Percentiles rank a stretch among this genome's conserved stretches.
These are phyloP conservation scores for Monosporozyma servazzii DNA, from an alignment of 805 yeast genomes.

Conservation along the genomic window DNA sequence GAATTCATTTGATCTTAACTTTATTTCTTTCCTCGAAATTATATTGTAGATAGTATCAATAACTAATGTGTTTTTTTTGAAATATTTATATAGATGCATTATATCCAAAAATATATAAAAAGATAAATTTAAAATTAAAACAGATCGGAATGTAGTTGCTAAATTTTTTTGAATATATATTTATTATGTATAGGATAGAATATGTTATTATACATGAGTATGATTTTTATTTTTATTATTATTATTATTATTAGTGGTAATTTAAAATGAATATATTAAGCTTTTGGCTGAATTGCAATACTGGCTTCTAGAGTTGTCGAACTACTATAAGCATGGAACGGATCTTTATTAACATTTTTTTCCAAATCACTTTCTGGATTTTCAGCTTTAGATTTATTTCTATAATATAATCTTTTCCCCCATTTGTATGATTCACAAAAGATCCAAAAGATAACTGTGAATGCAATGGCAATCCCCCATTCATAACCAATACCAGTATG, in stretches of 20 bases:
- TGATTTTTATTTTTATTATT: not conserved
- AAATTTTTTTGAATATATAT: not conserved
- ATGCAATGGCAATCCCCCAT: slow-evolving; percentile 68
- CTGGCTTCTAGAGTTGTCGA: slow-evolving; percentile 37
- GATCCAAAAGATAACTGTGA: slow-evolving; percentile 45
- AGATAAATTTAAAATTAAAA: not conserved
- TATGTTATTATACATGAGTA: not conserved
- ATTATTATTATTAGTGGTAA: not conserved
- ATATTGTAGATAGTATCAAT: not conserved
- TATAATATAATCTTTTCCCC: slow-evolving; percentile 47
- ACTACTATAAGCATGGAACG: slow-evolving; percentile 50
- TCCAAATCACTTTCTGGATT: slow-evolving; percentile 61
- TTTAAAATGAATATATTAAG: not conserved
- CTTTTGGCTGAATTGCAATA: slow-evolving; percentile 7
- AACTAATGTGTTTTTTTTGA: not conserved
- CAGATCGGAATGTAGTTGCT: not conserved
- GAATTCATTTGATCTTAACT: not conserved
- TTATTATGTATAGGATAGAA: not conserved
- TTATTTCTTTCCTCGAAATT: not conserved
- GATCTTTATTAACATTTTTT: slow-evolving; percentile 36
- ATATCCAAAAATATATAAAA: not conserved
- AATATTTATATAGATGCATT: not conserved
- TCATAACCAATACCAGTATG: slow-evolving; percentile 67
- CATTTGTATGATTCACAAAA: slow-evolving; percentile 63
- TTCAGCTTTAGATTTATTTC: slow-evolving; percentile 34